A percentile compares a stretch with the other conserved stretches of the same genome.
phyloP scores from a whole-genome alignment of 1,284 basidiomycete species.

The Ustilago tritici region DNA sequence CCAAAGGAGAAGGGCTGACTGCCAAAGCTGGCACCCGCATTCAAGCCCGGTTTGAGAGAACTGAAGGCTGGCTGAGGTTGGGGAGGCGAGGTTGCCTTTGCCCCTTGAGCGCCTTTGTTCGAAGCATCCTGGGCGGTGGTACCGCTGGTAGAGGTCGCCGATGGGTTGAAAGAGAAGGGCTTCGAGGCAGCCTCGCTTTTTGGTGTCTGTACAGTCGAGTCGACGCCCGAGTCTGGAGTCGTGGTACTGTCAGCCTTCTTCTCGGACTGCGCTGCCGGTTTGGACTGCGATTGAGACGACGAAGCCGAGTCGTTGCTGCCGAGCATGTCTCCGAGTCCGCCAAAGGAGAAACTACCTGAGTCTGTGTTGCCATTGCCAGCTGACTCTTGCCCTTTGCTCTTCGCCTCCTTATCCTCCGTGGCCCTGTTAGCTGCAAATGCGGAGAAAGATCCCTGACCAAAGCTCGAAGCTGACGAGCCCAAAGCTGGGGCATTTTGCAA shows the following conservation, averaged over 20 bases:
- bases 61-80: conserved; percentile 34
- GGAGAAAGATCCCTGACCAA: conserved; percentile 36
- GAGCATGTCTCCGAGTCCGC: conserved; percentile 31
- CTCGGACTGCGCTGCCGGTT: conserved; percentile 4
- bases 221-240: conserved; percentile 15
- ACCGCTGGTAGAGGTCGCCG: neutral
- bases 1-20: conserved; percentile 43
- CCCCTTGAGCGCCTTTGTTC: conserved; percentile 7
- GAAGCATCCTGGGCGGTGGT: neutral
- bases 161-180: conserved; percentile 32
- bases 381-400: conserved; percentile 15
- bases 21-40: conserved; percentile 29
- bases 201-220: conserved; percentile 23
- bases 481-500: conserved; percentile 28
- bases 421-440: conserved; percentile 42
- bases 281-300: conserved; percentile 11
- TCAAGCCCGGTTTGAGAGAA: conserved; percentile 36
- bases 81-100: conserved; percentile 28
- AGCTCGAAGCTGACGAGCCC: conserved; percentile 22
- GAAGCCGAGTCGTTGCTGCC: conserved; percentile 27
- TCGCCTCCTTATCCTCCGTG: conserved; percentile 31
- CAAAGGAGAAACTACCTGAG: conserved; percentile 51
- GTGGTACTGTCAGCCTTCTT: neutral
- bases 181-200: conserved; percentile 20
- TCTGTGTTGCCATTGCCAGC: conserved; percentile 11